Evolutionary conservation across 2,329 filamentous ascomycete genomes (phyloP), one percentile per base, ranked within the genome.

Genomic region (Aspergillus amoenus): DNA sequence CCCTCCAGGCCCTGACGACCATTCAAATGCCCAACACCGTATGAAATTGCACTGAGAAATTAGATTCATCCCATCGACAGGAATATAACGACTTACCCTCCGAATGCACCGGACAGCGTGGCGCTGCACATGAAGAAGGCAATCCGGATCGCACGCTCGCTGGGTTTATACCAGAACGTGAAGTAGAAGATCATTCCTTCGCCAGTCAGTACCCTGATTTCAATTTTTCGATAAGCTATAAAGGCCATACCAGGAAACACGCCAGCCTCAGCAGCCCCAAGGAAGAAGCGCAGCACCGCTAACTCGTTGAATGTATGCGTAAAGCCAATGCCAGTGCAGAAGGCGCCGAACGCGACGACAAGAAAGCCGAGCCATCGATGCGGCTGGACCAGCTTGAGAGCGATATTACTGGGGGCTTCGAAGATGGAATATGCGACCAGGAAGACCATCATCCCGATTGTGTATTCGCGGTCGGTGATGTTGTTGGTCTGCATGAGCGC

Each of bases 371-470:
- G 70, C 22, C 80, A 63, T 4, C 41, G 18, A 27, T 45, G 41
- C 13, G 50, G 50, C 2, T 45, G 30, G 12, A 45, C 24, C 6
- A n/a, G 9, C 30, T 52, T 52, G 17, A 66, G 46, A 3, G 63
- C 64, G 3, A 68, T 39, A 42, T 69, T 69, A 52, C 61, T 61
- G 21, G 67, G 50, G 9, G 41, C 41, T 15, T 52, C 66, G 49
- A 68, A 68, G 17, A 68, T 18, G 0, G 60, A 63, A 42, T 68
- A 68, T 3, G 66, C 57, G 30, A 68, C 54, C 21, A 68, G 64
- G 48, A 75, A 74, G 24, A 76, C 64, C 71, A 75, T 76, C 49
- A 77, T 62, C 7, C 73, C 73, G 8, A 63, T 51, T 12, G 53
- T 39, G 30, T 45, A 52, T 21, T 45, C 11, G 13, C 22, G 41